Evolutionary conservation across 148 eudicot species (phyloP).

Genomic region (Cornus suecica): DNA sequence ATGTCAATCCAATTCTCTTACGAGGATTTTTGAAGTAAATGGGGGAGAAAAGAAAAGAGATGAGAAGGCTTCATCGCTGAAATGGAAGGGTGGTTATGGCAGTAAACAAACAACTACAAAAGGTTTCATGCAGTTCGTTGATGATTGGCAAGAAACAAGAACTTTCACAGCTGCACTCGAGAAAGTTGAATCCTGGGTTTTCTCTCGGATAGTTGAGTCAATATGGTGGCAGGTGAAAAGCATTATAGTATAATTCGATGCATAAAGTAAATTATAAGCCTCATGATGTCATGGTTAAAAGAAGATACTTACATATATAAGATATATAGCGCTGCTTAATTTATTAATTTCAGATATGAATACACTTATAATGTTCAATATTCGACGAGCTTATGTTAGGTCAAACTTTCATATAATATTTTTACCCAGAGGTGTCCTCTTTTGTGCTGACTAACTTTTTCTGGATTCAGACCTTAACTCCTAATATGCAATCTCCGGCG

Average conservation of each 20-base stretch:
- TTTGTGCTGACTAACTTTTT: conserved; percentile 11
- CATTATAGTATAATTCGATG: not conserved
- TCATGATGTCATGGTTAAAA: not conserved
- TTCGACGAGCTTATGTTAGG: not conserved
- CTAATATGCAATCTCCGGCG: conserved; percentile 74
- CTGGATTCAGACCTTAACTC: conserved; percentile 66
- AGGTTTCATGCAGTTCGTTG: conserved; percentile 37
- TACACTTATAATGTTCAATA: not conserved
- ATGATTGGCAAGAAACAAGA: conserved; percentile 90
- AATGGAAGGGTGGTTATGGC: conserved; percentile 39
- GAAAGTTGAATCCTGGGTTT: conserved; percentile 88
- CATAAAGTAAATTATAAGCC: too few relatives aligned
- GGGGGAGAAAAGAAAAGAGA: conserved; percentile 31
- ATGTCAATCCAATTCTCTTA: conserved; percentile 36
- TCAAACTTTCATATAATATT: not conserved
- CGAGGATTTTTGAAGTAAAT: conserved; percentile 33
- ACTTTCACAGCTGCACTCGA: conserved; percentile 70
- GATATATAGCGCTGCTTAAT: not conserved
- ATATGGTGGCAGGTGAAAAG: conserved; percentile 91
- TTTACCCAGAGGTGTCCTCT: not conserved
- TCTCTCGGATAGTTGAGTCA: conserved; percentile 77
- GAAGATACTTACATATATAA: not conserved
- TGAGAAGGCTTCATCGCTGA: conserved; percentile 29
- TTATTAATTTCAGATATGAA: not conserved
- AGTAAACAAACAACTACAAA: conserved; percentile 35